A percentile compares a stretch with the other conserved stretches of the same genome.
Conservation (phyloP, 1,284 basidiomycete genomes). For the Moniliella sp. region DNA sequence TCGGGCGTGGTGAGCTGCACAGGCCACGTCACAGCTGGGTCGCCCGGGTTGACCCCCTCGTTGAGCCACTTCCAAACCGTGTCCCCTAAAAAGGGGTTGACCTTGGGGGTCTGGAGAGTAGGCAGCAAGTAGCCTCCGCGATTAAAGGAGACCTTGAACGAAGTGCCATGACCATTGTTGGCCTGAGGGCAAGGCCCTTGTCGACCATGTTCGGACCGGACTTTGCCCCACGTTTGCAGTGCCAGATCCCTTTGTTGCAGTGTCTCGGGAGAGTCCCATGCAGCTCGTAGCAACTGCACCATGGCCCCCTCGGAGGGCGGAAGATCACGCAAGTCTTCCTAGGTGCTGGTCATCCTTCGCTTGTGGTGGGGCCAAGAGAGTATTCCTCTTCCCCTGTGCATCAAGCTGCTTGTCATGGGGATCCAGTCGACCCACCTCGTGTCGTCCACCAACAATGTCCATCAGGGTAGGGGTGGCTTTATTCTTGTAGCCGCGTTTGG, state of each 20-base stretch:
- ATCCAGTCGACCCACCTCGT: neutral
- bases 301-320: neutral
- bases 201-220: neutral
- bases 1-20: neutral
- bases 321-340: neutral
- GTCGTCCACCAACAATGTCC: too few species aligned
- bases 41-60: neutral
- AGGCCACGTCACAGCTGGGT: neutral
- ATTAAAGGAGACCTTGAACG: neutral
- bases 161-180: too few species aligned
- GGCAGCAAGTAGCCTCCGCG: neutral
- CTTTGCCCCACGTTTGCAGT: neutral
- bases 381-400: too few species aligned
- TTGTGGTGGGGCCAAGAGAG: too few species aligned
- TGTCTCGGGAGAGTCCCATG: too few species aligned
- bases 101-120: neutral
- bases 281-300: neutral
- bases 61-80: neutral
- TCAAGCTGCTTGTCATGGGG: neutral
- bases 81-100: neutral
- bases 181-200: too few species aligned
- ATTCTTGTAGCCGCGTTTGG: neutral
- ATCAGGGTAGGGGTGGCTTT: too few species aligned
- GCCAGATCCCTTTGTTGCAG: neutral
- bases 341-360: neutral